Evolutionary conservation across 2,329 filamentous ascomycete genomes (phyloP).

Genomic region (Graphiopsis chlorocephala): DNA sequence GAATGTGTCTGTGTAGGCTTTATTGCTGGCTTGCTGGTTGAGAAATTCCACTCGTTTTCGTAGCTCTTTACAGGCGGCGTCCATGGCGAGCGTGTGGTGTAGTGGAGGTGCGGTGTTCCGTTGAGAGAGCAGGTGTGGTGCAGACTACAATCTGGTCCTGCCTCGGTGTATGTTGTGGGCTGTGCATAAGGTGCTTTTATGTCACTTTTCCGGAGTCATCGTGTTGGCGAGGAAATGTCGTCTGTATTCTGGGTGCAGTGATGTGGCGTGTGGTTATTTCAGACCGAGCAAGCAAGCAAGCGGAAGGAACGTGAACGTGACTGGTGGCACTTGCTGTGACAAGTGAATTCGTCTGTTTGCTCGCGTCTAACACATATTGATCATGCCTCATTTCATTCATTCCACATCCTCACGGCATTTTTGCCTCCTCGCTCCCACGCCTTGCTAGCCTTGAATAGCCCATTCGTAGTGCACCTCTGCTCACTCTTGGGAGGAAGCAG

Average conservation of each 20-base stretch:
- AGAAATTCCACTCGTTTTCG: background rate
- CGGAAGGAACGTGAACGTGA: background rate
- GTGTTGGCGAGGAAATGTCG: background rate
- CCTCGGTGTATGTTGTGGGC: background rate
- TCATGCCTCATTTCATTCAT: background rate
- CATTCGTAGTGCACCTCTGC: background rate
- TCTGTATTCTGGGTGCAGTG: background rate
- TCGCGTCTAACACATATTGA: background rate
- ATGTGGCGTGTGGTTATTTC: background rate
- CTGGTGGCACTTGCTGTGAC: background rate
- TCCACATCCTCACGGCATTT: background rate
- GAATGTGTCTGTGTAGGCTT: background rate
- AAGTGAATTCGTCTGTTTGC: constrained; percentile 5
- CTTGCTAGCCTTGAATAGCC: background rate
- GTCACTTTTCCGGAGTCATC: background rate
- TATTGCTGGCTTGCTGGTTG: background rate
- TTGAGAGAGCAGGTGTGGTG: background rate
- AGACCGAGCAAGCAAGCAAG: background rate
- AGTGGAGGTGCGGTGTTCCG: background rate
- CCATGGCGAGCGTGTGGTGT: background rate
- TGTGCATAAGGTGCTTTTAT: background rate
- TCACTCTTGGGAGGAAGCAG: background rate
- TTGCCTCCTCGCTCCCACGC: constrained; percentile 18
- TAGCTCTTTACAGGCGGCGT: background rate
- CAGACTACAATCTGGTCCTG: background rate